These are phyloP conservation scores for Acanthamoeba triangularis DNA, from an alignment of 208 protist genomes.

Conservation along the genomic window DNA sequence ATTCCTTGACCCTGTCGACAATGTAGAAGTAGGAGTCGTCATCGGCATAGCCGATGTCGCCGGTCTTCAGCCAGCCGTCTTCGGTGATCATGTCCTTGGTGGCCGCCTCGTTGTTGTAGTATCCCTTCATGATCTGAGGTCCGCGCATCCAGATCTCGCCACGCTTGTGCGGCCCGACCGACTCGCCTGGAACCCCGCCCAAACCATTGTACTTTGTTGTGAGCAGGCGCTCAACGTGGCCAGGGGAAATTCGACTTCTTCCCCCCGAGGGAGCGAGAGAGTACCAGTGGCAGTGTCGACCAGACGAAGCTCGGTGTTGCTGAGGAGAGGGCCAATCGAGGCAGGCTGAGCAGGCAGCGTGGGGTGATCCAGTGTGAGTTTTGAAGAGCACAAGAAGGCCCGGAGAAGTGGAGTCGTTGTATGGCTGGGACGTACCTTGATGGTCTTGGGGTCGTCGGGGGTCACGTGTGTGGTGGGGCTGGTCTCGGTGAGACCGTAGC, in stretches of 20 bases:
- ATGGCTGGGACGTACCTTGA: not conserved
- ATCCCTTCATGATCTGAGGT: conserved; percentile 64
- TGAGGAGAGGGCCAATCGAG: not conserved
- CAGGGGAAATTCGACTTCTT: not conserved
- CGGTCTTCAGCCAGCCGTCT: conserved; percentile 62
- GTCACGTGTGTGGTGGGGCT: conserved; percentile 86
- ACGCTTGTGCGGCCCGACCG: conserved; percentile 6
- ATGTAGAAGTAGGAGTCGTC: conserved; percentile 65
- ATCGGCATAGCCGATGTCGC: conserved; percentile 49
- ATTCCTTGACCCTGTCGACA: conserved; percentile 91
- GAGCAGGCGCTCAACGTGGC: not conserved
- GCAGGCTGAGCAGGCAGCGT: not conserved
- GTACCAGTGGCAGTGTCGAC: conserved; percentile 23
- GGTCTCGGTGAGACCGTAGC: conserved; percentile 93
- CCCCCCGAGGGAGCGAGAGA: no score
- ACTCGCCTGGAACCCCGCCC: conserved; percentile 22
- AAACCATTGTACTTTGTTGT: not conserved
- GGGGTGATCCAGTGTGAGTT: not conserved
- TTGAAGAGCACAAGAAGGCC: not conserved
- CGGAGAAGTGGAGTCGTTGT: not conserved
- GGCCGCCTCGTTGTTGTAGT: conserved; percentile 54
- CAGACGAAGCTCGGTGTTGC: conserved; percentile 14
- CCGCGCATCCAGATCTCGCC: conserved; percentile 57
- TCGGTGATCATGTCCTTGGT: conserved; percentile 48
- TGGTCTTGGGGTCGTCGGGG: not conserved